These are phyloP conservation scores for Cicer judaicum DNA, from an alignment of 306 rosid genomes.

Conservation along the genomic window DNA sequence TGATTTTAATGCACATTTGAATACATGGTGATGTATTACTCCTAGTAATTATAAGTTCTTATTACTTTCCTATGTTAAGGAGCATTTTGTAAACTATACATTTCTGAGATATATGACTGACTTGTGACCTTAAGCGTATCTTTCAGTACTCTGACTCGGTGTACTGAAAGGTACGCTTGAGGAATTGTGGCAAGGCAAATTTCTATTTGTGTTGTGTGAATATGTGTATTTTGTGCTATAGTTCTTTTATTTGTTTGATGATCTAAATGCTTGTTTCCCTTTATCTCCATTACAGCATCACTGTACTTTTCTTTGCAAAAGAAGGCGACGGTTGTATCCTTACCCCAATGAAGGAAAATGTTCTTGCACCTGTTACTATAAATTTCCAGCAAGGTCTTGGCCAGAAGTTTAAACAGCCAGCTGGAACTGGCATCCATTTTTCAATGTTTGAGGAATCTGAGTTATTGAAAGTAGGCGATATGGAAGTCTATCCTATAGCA, in stretches of 20 bases:
- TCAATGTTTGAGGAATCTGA: slow-evolving; percentile 76
- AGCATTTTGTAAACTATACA: background rate
- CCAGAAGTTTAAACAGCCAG: slow-evolving; percentile 86
- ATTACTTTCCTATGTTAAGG: background rate
- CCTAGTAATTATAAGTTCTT: background rate
- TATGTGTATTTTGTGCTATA: background rate
- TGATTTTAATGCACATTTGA: background rate
- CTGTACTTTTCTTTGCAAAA: slow-evolving; percentile 85
- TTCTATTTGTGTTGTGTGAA: background rate
- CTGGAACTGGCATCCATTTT: slow-evolving; percentile 78
- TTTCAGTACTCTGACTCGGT: background rate
- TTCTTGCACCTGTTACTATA: slow-evolving; percentile 68
- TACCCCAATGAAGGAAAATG: slow-evolving; percentile 64
- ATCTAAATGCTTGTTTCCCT: slow-evolving; percentile 42
- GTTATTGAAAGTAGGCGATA: slow-evolving; percentile 61
- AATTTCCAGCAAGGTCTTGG: slow-evolving; percentile 89
- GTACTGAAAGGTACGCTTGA: background rate
- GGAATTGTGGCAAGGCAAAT: background rate
- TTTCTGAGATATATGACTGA: background rate
- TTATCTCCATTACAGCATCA: slow-evolving; percentile 68
- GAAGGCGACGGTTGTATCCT: slow-evolving; percentile 82
- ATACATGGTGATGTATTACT: background rate
- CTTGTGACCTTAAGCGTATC: background rate
- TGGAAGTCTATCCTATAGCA: slow-evolving; percentile 75
- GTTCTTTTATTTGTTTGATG: slow-evolving; percentile 36